Evolutionary conservation across 768 basidiomycete species (phyloP).

Genomic region (Rhodotorula taiwanensis): DNA sequence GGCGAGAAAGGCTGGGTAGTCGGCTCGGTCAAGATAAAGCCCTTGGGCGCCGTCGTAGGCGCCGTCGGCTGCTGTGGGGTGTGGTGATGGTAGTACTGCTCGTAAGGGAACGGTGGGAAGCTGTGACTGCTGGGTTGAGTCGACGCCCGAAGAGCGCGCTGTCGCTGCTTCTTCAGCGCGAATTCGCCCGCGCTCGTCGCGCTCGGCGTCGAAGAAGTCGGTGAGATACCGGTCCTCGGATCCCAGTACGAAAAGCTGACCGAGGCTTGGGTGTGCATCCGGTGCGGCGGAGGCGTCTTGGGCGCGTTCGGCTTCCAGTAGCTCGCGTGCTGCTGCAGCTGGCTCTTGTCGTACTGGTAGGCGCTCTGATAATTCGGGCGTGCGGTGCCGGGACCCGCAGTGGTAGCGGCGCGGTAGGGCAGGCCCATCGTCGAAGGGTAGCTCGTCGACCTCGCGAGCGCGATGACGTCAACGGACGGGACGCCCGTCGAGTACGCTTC

Average conservation of each 20-base stretch:
- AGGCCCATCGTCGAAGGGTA: background rate
- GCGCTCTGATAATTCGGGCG: background rate
- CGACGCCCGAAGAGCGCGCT: too few species aligned
- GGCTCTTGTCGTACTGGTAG: conserved; percentile 1
- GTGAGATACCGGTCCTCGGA: too few species aligned
- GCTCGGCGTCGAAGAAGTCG: background rate
- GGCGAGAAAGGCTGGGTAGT: too few species aligned
- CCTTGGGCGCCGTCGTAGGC: too few species aligned
- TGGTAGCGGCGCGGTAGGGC: background rate
- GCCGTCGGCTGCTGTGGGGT: too few species aligned
- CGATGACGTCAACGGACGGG: background rate
- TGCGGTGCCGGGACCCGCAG: too few species aligned
- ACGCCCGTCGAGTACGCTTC: background rate
- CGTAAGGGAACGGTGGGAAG: too few species aligned
- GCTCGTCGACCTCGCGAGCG: background rate
- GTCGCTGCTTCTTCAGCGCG: background rate
- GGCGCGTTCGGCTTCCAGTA: too few species aligned
- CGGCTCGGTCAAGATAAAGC: too few species aligned
- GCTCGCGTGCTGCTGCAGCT: background rate
- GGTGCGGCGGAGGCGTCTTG: too few species aligned
- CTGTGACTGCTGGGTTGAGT: background rate
- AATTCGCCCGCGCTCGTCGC: conserved; percentile 1
- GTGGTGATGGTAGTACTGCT: too few species aligned
- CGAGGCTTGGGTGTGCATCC: too few species aligned
- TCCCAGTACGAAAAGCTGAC: background rate